Base-by-base conservation (phyloP, 805 yeast genomes). In the Metschnikowia santaceciliae region DNA sequence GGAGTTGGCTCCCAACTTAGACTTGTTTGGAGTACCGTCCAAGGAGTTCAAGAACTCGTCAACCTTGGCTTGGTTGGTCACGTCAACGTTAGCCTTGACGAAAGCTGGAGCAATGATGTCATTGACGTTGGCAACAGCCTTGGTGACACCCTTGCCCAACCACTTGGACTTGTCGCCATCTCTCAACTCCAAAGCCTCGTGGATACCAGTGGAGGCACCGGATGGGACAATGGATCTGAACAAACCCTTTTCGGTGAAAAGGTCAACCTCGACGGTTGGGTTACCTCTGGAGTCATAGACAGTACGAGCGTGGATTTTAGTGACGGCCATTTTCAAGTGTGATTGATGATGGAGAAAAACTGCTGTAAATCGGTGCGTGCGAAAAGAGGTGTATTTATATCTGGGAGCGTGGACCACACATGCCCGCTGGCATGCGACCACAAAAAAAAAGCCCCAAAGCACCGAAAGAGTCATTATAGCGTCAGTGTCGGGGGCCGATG, bases 271-370 rank as follows among this genome's bases (percentile, higher is more conserved):
- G 66, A 94, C 99, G 65, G 99, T 92, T 80, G 99, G 99, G 86
- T 92, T 94, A 79, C 98, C 98, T 80, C 99, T 90, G 67, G 98
- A 92, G 81, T 92, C 99, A 86, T 94, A 92, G 77, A 92, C 96
- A 83, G 84, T 87, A 80, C 99, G 91, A 68, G 98, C 88, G 76
- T 80, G 84, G 66, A 91, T 78, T 78, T 92, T 91, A 63, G 88
- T 74, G 68, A 89, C 82, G 65, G 96, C 86, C 96, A 89, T 89
- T 72, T 50, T 71, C 51, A 26, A 39, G 39, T 45, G 46, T 40
- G 48, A 26, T 47, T 45, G 42, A 35, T 52, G 17, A n/a, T 19
- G 46, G 48, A 49, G 37, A 53, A 54, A 54, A 54, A 56, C 26
- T 35, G 14, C 10, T 23, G 23, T 15, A 4, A 8, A 30, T 30